Evolutionary conservation across 1,139 yeast species (phyloP), one percentile per base, ranked within the genome.

Genomic region (Zygosaccharomyces pseudobailii): DNA sequence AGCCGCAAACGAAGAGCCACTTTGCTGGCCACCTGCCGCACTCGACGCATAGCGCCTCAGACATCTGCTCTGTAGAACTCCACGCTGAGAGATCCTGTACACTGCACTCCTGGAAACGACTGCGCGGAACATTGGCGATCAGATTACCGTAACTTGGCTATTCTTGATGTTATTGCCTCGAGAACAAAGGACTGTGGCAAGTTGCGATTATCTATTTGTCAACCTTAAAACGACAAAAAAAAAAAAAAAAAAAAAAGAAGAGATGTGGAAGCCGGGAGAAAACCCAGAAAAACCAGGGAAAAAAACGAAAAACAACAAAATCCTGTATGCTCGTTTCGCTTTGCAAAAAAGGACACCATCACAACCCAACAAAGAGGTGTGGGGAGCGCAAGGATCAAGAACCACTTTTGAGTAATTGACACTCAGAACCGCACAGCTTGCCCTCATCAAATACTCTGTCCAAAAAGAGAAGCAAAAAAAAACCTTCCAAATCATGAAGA

Each of bases 401-500:
- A 13, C 17, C 17, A 13, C 17, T 2, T 13, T 13, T 13, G 17
- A 13, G 17, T 13, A 13, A 13, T 13, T 13, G 17, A 13, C 17
- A 13, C 17, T 13, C 17, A 13, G 17, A 13, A 13, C 17, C 17
- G 17, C 17, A 13, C 17, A 13, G 17, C 17, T 13, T 13, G 17
- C 17, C 17, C 17, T 13, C 17, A 13, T 13, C 17, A 13, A 13
- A 13, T 13, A 13, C 17, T 13, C 17, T 13, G 17, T 13, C 17
- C 17, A 13, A 13, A 13, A 13, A 13, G 17, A 13, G 17, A 13
- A 13, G 17, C 17, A 13, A 13, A 13, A 13, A 13, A 24, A 22
- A 13, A 9, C 4, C 8, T 24, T 6, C 6, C 6, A 24, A 24
- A 30, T 5, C 43, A 92, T 92, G 98, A 88, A 88, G 78, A 77